Evolutionary conservation across 805 yeast genomes (phyloP).

Genomic region (Yarrowia sp.): DNA sequence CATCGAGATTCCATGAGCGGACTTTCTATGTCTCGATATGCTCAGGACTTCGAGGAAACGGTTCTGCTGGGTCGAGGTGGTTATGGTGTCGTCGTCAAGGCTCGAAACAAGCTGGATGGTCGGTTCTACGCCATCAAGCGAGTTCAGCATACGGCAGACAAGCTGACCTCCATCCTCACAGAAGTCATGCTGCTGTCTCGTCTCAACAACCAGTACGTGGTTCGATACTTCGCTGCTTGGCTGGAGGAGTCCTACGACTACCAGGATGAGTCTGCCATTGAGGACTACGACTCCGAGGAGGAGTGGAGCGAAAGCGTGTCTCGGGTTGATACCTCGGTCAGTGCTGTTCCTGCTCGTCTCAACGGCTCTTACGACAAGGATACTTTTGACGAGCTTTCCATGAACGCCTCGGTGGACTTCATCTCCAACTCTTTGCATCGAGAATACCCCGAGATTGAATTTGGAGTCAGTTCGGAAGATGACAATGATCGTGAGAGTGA

Average conservation of each 20-base stretch:
- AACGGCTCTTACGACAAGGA: neutral
- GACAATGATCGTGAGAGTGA: slow-evolving; percentile 26
- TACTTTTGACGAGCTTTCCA: slow-evolving; percentile 28
- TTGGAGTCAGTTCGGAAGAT: slow-evolving; percentile 31
- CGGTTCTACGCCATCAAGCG: slow-evolving; percentile 92
- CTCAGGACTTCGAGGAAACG: slow-evolving; percentile 91
- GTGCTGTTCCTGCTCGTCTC: slow-evolving; percentile 16
- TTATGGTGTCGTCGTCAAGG: slow-evolving; percentile 98
- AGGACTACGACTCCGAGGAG: slow-evolving; percentile 33
- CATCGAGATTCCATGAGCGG: slow-evolving; percentile 29
- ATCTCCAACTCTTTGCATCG: slow-evolving; percentile 33
- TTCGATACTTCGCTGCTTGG: slow-evolving; percentile 97
- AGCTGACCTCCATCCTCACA: slow-evolving; percentile 74
- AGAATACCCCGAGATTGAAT: slow-evolving; percentile 34
- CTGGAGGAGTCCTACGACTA: slow-evolving; percentile 63
- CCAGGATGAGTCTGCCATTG: slow-evolving; percentile 41
- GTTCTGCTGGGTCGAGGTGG: slow-evolving; percentile 92
- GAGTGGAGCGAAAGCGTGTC: slow-evolving; percentile 28
- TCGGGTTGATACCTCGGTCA: slow-evolving; percentile 10
- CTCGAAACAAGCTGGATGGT: slow-evolving; percentile 89
- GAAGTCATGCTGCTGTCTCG: slow-evolving; percentile 92
- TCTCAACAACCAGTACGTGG: slow-evolving; percentile 92
- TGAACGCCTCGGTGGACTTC: slow-evolving; percentile 33
- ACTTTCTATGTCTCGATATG: slow-evolving; percentile 57
- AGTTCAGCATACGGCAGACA: slow-evolving; percentile 76